Percentiles rank a stretch among this genome's conserved stretches.
Evolutionary conservation across 2,329 filamentous ascomycete species (phyloP).

Genomic region (Ceratocystis variospora): DNA sequence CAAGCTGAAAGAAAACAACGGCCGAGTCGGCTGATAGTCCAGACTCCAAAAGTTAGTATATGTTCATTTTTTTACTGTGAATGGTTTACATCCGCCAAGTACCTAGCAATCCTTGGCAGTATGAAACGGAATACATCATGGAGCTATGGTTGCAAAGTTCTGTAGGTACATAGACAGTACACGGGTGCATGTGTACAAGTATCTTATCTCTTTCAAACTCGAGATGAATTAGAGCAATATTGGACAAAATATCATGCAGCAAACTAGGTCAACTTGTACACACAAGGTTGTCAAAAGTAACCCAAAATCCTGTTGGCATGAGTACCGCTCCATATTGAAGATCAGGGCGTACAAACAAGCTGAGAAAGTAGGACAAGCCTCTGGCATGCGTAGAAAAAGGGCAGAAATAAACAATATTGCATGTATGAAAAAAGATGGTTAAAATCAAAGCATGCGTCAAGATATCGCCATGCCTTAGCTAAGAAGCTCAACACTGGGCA

Average conservation of each 20-base stretch:
- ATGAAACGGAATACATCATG: not conserved
- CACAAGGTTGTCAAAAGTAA: not conserved
- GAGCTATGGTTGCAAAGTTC: not conserved
- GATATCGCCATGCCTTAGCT: no score
- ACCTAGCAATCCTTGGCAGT: no score
- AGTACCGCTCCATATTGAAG: not conserved
- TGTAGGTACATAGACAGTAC: not conserved
- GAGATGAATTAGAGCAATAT: no score
- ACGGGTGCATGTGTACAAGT: not conserved
- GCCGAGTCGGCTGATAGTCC: no score
- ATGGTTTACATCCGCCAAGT: no score
- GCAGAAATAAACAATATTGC: not conserved
- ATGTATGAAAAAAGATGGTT: not conserved
- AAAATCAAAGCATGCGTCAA: no score
- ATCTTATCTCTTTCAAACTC: not conserved
- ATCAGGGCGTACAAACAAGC: not conserved
- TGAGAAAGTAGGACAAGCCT: not conserved
- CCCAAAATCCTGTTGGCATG: not conserved
- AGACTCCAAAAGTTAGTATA: no score
- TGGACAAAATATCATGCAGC: not conserved
- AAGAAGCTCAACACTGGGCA: not conserved
- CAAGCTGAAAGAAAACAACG: no score
- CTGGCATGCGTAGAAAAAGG: not conserved
- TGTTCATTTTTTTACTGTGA: no score
- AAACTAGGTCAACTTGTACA: not conserved